phyloP scores from a whole-genome alignment of 2,329 filamentous ascomycete genomes.

The Ophidiomyces ophidiicola region DNA sequence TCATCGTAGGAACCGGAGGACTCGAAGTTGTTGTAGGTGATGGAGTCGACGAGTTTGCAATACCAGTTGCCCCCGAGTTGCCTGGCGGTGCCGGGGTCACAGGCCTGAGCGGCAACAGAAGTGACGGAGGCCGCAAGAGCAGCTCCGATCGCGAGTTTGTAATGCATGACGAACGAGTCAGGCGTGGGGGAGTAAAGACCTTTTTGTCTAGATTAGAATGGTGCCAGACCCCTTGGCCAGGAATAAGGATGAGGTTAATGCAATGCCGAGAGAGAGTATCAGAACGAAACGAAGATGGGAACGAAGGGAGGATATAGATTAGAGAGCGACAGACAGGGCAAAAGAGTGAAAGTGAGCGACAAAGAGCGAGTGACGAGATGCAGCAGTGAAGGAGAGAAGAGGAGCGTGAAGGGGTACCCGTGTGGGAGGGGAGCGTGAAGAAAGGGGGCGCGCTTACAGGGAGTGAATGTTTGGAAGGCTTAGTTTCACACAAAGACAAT shows the following conservation, averaged over 20 bases:
- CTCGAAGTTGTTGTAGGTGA: constrained; percentile 55
- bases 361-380: neutral
- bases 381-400: constrained; percentile 4
- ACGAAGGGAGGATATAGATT: constrained; percentile 1
- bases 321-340: neutral
- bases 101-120: constrained; percentile 16
- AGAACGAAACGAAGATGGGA: constrained; percentile 1
- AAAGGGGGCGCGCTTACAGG: neutral
- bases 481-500: too few species aligned
- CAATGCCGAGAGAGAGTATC: neutral
- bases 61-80: constrained; percentile 49
- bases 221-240: neutral
- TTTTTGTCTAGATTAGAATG: constrained; percentile 2
- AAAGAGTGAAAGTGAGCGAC: neutral
- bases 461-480: neutral
- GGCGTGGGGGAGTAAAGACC: neutral
- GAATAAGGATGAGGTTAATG: neutral
- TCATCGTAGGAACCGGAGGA: constrained; percentile 51
- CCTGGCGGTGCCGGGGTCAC: constrained; percentile 15
- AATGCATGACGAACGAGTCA: constrained; percentile 16
- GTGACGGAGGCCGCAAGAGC: constrained; percentile 15
- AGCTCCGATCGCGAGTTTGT: constrained; percentile 13
- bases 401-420: neutral
- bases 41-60: constrained; percentile 51
- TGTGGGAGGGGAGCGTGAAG: neutral